Base-by-base conservation (phyloP, 495 filamentous ascomycete genomes). In the Pseudomonodictys pantanalensis region DNA sequence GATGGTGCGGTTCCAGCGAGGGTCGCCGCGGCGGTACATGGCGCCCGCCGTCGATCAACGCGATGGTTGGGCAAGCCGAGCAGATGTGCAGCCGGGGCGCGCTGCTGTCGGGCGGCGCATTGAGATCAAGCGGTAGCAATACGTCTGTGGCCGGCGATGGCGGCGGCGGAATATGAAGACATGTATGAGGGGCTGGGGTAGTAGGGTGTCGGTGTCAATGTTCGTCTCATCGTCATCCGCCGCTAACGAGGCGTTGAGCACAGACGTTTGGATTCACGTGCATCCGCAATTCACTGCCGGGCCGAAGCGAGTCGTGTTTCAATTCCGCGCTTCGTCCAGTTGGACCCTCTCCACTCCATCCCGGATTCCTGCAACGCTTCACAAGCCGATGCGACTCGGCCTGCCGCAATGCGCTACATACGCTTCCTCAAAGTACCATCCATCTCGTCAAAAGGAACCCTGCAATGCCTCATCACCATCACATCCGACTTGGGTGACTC, bases 401-500 rank as follows among this genome's bases (percentile, higher is more conserved):
- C 11, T 25, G 17, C 23, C 18, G 5, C 17, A 46, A 71, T 73
- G 70, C 49, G 61, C 9, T 71, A 73, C 43, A 64, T 73, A 30
- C 67, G 70, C 24, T 73, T 70, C 46, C 67, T 73, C 38, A 73
- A 73, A 50, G 22, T 62, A 1, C 69, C 70, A 12, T 68, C 59
- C 25, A 35, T 62, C 7, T 63, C 15, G 15, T 65, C 24, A 51
- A 29, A 41, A 56, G 59, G 12, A 46, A 63, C 35, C 58, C 62
- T 64, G 49, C 18, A 24, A 18, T 53, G 39, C 29, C 69, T 90
- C 20, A 76, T 97, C 52, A 91, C 90, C 48, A 84, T 98, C 70
- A 90, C 90, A 35, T 93, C 92, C 33, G 93, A 98, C 68, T 76
- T 98, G 7, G 91, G 92, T 2, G 92, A 98, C 71, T 78, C 81